Conservation (phyloP, 805 yeast species). For the Zygosaccharomyces siamensis region DNA sequence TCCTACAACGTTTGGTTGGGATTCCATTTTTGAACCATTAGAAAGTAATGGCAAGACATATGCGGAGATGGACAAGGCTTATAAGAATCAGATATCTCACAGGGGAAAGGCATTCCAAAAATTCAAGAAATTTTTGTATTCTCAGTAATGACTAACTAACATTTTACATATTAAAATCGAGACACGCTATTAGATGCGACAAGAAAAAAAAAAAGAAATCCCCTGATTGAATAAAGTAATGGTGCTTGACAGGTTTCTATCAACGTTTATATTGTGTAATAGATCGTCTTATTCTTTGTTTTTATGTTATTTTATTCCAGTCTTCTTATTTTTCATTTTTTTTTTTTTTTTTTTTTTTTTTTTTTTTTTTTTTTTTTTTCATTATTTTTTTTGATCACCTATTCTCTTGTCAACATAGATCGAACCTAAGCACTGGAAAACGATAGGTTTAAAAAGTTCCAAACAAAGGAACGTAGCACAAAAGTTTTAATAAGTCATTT, state of each 20-base stretch:
- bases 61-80: constrained; percentile 78
- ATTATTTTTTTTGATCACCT: not conserved
- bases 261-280: no score
- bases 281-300: no score
- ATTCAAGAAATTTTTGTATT: constrained; percentile 51
- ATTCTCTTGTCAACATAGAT: not conserved
- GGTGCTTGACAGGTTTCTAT: no score
- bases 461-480: not conserved
- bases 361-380: not conserved
- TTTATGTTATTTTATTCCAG: no score
- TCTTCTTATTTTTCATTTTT: not conserved
- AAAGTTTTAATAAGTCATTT: not conserved
- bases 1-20: constrained; percentile 88
- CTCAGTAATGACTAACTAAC: not conserved
- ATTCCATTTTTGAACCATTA: constrained; percentile 76
- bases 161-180: no score
- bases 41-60: constrained; percentile 60
- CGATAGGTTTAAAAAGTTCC: not conserved
- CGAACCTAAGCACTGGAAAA: not conserved
- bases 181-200: no score
- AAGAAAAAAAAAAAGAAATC: no score
- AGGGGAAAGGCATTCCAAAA: constrained; percentile 77
- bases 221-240: no score
- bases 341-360: not conserved
- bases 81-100: constrained; percentile 82